Evolutionary conservation across 108 stramenopile genomes (phyloP), one percentile per base, ranked within the genome.

Genomic region (Poteriospumella lacustris): DNA sequence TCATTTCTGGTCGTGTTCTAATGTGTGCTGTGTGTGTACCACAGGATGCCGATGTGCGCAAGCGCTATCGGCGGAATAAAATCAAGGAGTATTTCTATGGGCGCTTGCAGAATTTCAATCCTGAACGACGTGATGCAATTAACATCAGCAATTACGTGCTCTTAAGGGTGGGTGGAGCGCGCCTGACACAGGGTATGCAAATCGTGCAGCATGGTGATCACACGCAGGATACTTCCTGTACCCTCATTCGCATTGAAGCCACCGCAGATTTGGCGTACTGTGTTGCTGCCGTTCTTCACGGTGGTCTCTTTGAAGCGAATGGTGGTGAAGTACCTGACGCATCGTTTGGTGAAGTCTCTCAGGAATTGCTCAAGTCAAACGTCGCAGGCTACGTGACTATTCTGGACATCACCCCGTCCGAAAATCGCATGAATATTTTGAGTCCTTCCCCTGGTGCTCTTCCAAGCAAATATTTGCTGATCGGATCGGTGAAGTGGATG

Each of bases 361-460:
- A 5, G 5, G 3, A 12, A 33, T 5, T 73, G 9, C 70, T 73
- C 5, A 5, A 39, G 33, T 52, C 70, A 33, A 73, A 73, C 42
- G 41, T 73, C 31, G 70, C 70, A 33, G 70, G 70, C 5, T 73
- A 33, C 36, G 19, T 73, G 38, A 52, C 26, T 38, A 56, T 73
- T 42, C n/a, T 73, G 38, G 26, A 73, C 26, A 82, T 85, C 39
- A 82, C 83, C 58, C 58, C 83, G 44, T 80, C 80, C 26, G 59
- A 81, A 47, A 62, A 83, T 47, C 76, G 81, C 41, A 78, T 85
- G 24, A 78, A 43, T 9, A 80, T 84, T 1, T 39, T 85, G 42
- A 79, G 81, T 67, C 85, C 85, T 36, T 85, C 82, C 31, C 85
- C 82, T 24, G 85, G 85, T 19, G 78, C 81, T 19, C 78, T 85